Evolutionary conservation across 2,329 filamentous ascomycete genomes (phyloP).

Genomic region (Fusarium duplospermum): DNA sequence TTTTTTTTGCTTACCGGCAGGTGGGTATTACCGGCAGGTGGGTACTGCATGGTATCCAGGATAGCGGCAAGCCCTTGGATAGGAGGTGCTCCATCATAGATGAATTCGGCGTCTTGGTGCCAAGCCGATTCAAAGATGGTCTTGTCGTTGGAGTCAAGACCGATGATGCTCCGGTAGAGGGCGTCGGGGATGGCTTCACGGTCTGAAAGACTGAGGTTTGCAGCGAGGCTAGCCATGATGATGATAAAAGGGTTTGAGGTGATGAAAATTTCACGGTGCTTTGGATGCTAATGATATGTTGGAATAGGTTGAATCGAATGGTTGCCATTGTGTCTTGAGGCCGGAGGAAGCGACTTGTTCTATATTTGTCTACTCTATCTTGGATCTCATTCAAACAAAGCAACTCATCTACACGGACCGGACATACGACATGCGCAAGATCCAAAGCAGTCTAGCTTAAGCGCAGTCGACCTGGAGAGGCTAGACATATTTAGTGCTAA

Average conservation of each 20-base stretch:
- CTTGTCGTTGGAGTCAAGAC: conserved; percentile 11
- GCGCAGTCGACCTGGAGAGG: conserved; percentile 2
- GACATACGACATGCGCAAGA: background rate
- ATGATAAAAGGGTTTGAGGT: background rate
- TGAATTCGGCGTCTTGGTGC: conserved; percentile 13
- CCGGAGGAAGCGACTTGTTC: background rate
- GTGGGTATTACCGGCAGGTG: too few relatives aligned
- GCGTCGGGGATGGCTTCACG: conserved; percentile 16
- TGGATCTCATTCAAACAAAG: background rate
- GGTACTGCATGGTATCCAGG: too few relatives aligned
- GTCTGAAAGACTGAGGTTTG: conserved; percentile 5
- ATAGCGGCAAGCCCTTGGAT: conserved; percentile 6
- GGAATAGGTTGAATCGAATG: background rate
- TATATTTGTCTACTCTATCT: background rate
- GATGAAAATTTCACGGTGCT: background rate
- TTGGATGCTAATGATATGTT: too few relatives aligned
- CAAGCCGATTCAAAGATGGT: conserved; percentile 10
- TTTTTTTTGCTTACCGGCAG: too few relatives aligned
- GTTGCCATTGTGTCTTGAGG: accelerated
- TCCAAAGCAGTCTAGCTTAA: conserved; percentile 16
- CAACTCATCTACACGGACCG: background rate
- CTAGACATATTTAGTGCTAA: conserved; percentile 1
- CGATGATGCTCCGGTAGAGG: conserved; percentile 16
- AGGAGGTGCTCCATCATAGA: conserved; percentile 1
- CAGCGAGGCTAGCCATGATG: background rate